Evolutionary conservation across 129 eudicot genomes (phyloP), one percentile per base, ranked within the genome.

Genomic region (Centella asiatica): DNA sequence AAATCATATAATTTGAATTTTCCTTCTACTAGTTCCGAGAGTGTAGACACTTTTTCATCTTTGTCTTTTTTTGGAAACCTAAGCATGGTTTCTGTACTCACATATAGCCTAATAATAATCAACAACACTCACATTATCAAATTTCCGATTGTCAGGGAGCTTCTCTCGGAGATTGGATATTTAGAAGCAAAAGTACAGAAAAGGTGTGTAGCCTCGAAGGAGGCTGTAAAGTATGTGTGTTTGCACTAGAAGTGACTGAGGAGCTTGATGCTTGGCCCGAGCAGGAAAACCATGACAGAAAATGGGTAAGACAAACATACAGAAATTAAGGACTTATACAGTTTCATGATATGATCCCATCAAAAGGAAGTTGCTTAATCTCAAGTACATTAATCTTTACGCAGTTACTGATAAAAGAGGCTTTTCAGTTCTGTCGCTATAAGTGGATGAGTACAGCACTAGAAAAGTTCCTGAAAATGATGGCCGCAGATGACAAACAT

Each of bases 191-290:
- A 76, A 84, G 81, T 60, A 84, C 32, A 25, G 83, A 84, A 80
- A 73, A 76, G 45, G 65, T 69, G 1, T 60, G 72, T 74, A 73
- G 60, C 64, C 49, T 49, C 24, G 81, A 74, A 77, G 90, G 86
- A 54, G 90, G 90, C 27, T 84, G 90, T 77, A 84, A 72, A 48
- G 90, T 85, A n/a, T 77, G 65, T 68, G 72, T 84, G 81, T 84
- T 77, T 74, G 90, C 85, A 17, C 59, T 84, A 33, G 79, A 80
- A 76, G 90, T 84, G 29, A 80, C 81, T 1, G 86, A 84, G 50
- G 90, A 80, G 83, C 86, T 84, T 53, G 77, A 80, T 68, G 32
- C 72, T 39, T 84, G 90, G 90, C 90, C 90, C 8, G 90, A 84
- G 72, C 86, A 80, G 64, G 76, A 68, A 60, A 74, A 73, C 59